Conservation (phyloP, 192 early-diverging fungal genomes). For the Umbelopsis isabellina region DNA sequence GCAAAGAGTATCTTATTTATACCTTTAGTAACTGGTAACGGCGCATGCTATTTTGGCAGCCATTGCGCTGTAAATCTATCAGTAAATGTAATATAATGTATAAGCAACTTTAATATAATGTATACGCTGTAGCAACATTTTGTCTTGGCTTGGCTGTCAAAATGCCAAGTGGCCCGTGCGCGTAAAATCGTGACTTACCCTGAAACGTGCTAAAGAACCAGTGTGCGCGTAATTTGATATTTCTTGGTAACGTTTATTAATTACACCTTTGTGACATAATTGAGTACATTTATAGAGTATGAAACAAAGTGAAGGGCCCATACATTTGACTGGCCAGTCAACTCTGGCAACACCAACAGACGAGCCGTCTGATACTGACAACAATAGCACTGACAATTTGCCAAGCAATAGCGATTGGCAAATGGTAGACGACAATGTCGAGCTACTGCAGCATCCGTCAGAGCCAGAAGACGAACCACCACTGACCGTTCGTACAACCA, state of each 20-base stretch:
- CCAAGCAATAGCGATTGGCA: constrained; percentile 8
- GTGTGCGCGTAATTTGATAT: background rate
- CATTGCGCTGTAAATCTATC: too few relatives aligned
- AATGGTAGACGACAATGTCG: constrained; percentile 13
- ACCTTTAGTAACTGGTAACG: too few relatives aligned
- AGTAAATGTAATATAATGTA: too few relatives aligned
- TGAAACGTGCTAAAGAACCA: background rate
- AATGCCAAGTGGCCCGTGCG: constrained; percentile 11
- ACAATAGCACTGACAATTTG: constrained; percentile 1
- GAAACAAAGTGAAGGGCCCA: constrained; percentile 13
- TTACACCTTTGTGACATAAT: background rate
- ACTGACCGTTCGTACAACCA: background rate
- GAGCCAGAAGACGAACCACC: background rate
- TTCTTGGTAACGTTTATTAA: background rate
- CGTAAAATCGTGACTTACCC: background rate
- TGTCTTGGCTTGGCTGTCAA: background rate
- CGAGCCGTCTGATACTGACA: background rate
- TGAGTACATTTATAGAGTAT: background rate
- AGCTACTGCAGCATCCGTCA: background rate
- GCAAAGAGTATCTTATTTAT: too few relatives aligned
- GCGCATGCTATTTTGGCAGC: too few relatives aligned
- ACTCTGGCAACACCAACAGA: background rate
- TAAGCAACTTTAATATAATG: too few relatives aligned
- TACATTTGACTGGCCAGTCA: constrained; percentile 11
- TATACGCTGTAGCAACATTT: too few relatives aligned